Conservation (phyloP, 208 protist genomes). For the Leishmania aethiopica region DNA sequence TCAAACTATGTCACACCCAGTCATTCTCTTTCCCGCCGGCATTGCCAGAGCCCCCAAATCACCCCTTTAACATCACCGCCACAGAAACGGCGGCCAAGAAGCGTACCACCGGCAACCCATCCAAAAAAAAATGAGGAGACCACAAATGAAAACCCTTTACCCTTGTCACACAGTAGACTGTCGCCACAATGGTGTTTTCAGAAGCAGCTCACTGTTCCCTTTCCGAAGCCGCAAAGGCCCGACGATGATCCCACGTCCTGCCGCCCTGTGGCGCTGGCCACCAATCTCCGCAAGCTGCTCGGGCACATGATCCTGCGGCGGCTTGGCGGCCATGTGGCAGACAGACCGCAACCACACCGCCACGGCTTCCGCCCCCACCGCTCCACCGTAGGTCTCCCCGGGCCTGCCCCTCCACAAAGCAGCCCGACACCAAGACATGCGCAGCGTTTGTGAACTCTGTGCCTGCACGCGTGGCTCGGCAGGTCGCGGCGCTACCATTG, state of each 20-base stretch:
- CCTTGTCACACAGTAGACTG: too few species aligned
- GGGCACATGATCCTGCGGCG: not conserved
- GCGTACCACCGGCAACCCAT: too few species aligned
- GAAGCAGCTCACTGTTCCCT: too few species aligned
- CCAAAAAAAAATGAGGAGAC: too few species aligned
- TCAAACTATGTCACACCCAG: too few species aligned
- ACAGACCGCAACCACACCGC: not conserved
- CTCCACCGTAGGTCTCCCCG: not conserved
- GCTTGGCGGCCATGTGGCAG: not conserved
- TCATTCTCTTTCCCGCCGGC: accelerated
- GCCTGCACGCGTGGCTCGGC: not conserved
- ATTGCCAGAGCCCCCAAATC: too few species aligned
- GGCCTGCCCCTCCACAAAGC: not conserved
- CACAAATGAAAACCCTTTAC: too few species aligned
- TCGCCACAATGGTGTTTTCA: too few species aligned
- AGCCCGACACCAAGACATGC: not conserved
- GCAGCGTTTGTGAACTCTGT: not conserved
- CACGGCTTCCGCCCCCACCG: not conserved
- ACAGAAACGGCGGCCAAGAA: too few species aligned
- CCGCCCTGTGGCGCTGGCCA: not conserved
- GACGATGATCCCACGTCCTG: not conserved
- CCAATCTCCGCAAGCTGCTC: not conserved
- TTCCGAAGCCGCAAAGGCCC: too few species aligned
- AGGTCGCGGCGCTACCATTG: not conserved
- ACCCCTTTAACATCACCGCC: too few species aligned